phyloP scores from a whole-genome alignment of 176 grass and related monocot species.

The Microstegium vimineum region DNA sequence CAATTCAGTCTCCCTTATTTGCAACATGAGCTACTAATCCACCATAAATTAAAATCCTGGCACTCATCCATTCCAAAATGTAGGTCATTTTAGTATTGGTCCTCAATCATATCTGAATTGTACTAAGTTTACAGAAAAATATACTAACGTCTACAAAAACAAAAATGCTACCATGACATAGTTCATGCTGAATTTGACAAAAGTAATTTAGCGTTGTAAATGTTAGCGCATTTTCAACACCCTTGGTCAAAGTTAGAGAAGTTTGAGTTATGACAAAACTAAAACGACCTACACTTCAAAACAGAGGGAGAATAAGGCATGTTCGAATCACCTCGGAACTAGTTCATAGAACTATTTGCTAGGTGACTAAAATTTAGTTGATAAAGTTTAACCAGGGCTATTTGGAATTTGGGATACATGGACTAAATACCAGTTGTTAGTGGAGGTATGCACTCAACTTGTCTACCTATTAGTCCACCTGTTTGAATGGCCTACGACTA shows the following conservation, averaged over 20 bases:
- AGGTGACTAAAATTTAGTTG: not conserved
- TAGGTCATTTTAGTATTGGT: not conserved
- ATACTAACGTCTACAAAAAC: no score
- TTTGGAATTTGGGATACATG: not conserved
- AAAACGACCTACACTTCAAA: not conserved
- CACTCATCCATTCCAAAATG: not conserved
- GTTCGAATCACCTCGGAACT: not conserved
- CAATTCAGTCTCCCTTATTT: no score
- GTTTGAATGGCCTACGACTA: not conserved
- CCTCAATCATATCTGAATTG: not conserved
- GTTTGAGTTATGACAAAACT: no score
- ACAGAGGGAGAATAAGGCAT: no score
- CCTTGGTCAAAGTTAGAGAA: not conserved
- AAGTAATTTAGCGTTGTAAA: not conserved
- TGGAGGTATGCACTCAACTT: not conserved
- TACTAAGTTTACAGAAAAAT: no score
- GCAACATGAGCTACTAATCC: no score
- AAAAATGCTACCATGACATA: no score
- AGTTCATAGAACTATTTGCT: not conserved
- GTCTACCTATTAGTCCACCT: not conserved
- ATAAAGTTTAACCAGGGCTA: not conserved
- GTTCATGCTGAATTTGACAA: not conserved
- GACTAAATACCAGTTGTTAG: not conserved
- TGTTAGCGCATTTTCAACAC: not conserved
- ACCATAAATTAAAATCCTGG: not conserved